phyloP scores from a whole-genome alignment of 2,329 filamentous ascomycete genomes.

The Xylaria sp. region DNA sequence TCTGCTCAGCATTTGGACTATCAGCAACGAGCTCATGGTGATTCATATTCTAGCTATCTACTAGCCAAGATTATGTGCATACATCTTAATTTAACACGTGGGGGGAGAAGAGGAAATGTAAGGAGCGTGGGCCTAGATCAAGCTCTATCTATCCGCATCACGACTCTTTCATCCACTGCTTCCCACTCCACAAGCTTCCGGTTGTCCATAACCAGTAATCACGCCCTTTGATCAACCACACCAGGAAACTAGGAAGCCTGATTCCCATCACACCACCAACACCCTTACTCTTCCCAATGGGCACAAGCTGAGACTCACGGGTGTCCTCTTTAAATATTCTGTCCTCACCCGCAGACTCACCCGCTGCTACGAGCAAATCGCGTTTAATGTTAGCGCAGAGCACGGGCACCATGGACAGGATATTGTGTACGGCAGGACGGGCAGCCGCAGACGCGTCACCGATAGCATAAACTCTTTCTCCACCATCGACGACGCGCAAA shows the following conservation, averaged over 20 bases:
- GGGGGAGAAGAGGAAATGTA: neutral
- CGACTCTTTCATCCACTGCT: conserved; percentile 60
- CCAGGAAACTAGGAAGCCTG: conserved; percentile 56
- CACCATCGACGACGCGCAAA: conserved; percentile 50
- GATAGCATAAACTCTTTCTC: conserved; percentile 57
- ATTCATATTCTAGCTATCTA: conserved; percentile 19
- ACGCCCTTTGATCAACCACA: conserved; percentile 62
- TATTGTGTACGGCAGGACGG: conserved; percentile 56
- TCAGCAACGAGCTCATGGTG: neutral
- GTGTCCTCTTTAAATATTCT: conserved; percentile 56
- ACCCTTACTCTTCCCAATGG: conserved; percentile 58
- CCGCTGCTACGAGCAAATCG: conserved; percentile 56
- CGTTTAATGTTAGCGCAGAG: conserved; percentile 61
- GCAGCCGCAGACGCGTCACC: conserved; percentile 58
- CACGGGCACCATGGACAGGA: conserved; percentile 56
- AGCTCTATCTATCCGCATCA: conserved; percentile 10
- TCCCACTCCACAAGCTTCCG: conserved; percentile 60
- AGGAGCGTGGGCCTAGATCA: neutral
- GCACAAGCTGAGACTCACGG: conserved; percentile 59
- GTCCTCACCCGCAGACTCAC: conserved; percentile 43
- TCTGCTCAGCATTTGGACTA: conserved; percentile 1
- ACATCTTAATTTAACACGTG: neutral
- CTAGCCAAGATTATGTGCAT: conserved; percentile 2
- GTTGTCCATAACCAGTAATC: conserved; percentile 65
- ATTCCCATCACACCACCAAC: conserved; percentile 59